phyloP scores from a whole-genome alignment of 139 green algal species.

The Pseudopediastrum boryanum region DNA sequence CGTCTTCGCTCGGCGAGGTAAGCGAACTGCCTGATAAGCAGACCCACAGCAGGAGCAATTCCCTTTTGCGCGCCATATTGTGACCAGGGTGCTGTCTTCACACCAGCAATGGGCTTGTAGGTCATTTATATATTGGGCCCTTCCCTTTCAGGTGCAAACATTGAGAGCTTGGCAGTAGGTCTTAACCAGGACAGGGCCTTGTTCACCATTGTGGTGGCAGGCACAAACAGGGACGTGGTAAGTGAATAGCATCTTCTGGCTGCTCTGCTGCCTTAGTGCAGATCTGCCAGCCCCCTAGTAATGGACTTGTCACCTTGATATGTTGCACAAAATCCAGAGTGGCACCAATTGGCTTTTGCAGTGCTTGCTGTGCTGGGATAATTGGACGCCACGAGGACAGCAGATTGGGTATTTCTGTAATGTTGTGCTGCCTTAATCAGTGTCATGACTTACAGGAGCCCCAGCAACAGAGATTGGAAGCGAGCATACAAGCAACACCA shows the following conservation, averaged over 20 bases:
- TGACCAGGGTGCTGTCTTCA: not conserved
- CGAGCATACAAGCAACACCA: too few species aligned
- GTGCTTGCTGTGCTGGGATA: too few species aligned
- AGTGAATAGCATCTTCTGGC: slow-evolving; percentile 8
- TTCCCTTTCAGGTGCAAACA: slow-evolving; percentile 83
- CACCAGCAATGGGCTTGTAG: not conserved
- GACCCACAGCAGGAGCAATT: too few species aligned
- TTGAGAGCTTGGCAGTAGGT: slow-evolving; percentile 95
- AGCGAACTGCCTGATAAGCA: too few species aligned
- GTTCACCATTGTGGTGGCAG: slow-evolving; percentile 95
- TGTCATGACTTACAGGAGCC: too few species aligned
- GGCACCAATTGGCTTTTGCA: too few species aligned
- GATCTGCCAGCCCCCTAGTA: not conserved
- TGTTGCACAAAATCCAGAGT: too few species aligned
- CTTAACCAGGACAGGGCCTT: slow-evolving; percentile 94
- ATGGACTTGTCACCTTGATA: too few species aligned
- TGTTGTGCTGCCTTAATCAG: not conserved
- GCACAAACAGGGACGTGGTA: slow-evolving; percentile 71
- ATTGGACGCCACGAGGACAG: too few species aligned
- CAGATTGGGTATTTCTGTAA: too few species aligned
- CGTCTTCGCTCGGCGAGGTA: slow-evolving; percentile 92
- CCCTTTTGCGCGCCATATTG: too few species aligned
- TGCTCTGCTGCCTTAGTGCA: not conserved
- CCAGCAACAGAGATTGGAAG: too few species aligned
- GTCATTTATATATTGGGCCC: not conserved